Evolutionary conservation across 345 rosid genomes (phyloP).

Genomic region (Hibiscus trionum): DNA sequence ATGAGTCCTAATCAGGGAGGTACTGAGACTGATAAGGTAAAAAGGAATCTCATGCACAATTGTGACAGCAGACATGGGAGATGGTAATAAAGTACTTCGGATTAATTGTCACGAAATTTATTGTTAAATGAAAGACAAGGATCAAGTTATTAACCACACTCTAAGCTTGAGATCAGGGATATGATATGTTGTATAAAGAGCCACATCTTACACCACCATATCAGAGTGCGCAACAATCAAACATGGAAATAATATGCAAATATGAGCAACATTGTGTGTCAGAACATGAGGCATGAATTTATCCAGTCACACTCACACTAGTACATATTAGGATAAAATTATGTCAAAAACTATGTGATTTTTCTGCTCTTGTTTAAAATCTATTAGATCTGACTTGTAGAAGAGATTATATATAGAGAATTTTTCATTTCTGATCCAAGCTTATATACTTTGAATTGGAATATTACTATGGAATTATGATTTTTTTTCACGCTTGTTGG

Average conservation of each 20-base stretch:
- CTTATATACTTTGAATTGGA: not conserved
- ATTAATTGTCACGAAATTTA: not conserved
- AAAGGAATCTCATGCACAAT: not conserved
- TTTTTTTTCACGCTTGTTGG: not conserved
- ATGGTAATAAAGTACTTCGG: not conserved
- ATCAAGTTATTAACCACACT: not conserved
- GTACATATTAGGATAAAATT: not conserved
- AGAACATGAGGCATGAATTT: not conserved
- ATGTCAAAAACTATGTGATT: not conserved
- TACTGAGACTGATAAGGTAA: slow-evolving; percentile 2
- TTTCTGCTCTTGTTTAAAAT: not conserved
- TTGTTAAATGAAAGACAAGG: not conserved
- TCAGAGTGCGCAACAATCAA: not conserved
- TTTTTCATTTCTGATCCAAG: not conserved
- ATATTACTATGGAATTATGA: not conserved
- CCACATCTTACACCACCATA: not conserved
- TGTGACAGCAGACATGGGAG: not conserved
- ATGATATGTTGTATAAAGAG: not conserved
- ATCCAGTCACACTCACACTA: not conserved
- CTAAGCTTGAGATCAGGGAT: not conserved
- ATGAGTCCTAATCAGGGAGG: slow-evolving; percentile 16
- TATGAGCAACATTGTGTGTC: not conserved
- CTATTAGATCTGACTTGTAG: not conserved
- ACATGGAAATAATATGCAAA: not conserved
- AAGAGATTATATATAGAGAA: not conserved